These are phyloP conservation scores for Corylus heterophylla DNA, from an alignment of 306 rosid species.

Conservation along the genomic window DNA sequence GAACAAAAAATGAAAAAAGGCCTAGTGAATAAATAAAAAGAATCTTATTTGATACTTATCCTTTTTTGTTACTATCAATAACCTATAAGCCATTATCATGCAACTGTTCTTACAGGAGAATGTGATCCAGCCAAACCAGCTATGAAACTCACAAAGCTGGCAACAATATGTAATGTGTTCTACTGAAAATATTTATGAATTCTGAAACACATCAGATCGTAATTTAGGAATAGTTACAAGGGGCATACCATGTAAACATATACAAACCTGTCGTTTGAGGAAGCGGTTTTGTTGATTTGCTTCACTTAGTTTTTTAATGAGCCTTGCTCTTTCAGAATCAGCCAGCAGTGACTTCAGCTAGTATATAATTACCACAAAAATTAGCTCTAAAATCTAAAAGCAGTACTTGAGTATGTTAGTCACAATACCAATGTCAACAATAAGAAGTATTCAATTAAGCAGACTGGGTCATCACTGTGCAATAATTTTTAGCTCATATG, in stretches of 20 bases:
- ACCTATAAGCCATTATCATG: constrained; percentile 10
- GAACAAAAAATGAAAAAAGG: neutral
- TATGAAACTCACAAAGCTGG: neutral
- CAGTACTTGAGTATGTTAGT: neutral
- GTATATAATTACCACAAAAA: constrained; percentile 8
- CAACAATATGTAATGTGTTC: constrained; percentile 18
- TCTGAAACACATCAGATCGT: constrained; percentile 13
- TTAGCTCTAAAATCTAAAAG: constrained; percentile 12
- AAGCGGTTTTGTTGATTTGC: constrained; percentile 90
- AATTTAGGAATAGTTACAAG: constrained; percentile 16
- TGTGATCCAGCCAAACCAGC: constrained; percentile 13
- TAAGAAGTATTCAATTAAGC: neutral
- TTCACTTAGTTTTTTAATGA: constrained; percentile 79
- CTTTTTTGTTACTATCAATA: neutral
- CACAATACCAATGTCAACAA: neutral
- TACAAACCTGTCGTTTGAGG: constrained; percentile 87
- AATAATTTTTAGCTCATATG: neutral
- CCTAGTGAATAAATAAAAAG: neutral
- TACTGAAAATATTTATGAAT: constrained; percentile 6
- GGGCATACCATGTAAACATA: constrained; percentile 8
- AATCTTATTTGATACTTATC: neutral
- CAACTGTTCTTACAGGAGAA: constrained; percentile 1
- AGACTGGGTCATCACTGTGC: neutral
- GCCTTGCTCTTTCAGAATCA: constrained; percentile 68
- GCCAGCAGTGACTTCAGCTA: constrained; percentile 70